Conservation (phyloP, 2,329 filamentous ascomycete genomes). For the Periconia sp. region DNA sequence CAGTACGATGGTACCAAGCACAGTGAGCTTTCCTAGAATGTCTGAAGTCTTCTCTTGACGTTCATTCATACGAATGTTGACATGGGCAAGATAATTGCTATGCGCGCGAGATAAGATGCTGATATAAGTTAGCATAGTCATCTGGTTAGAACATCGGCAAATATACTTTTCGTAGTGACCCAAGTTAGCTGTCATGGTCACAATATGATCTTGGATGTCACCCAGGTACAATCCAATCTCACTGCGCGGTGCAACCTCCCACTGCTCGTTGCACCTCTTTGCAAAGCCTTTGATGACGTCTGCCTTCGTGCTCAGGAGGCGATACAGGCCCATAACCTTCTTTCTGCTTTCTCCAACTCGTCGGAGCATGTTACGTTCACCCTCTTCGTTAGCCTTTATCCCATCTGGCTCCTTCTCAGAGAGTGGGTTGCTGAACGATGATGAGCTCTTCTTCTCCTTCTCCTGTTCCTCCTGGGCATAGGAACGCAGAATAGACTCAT, state of each 20-base stretch:
- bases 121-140: slow-evolving; percentile 1
- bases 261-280: slow-evolving; percentile 97
- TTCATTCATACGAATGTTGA: slow-evolving; percentile 99
- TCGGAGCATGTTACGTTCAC: slow-evolving; percentile 82
- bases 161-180: slow-evolving; percentile 94
- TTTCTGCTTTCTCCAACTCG: slow-evolving; percentile 93
- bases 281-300: slow-evolving; percentile 99
- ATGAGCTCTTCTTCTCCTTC: slow-evolving; percentile 32
- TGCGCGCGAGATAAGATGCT: slow-evolving; percentile 91
- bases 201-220: slow-evolving; percentile 98
- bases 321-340: slow-evolving; percentile 95
- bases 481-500: slow-evolving; percentile 84
- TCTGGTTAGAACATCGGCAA: too few relatives aligned
- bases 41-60: slow-evolving; percentile 95
- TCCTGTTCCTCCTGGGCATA: slow-evolving; percentile 67
- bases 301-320: slow-evolving; percentile 93
- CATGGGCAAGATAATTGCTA: slow-evolving; percentile 97
- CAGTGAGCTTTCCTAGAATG: slow-evolving; percentile 91
- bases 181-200: slow-evolving; percentile 97
- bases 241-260: slow-evolving; percentile 91
- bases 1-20: slow-evolving; percentile 93
- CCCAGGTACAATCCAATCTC: slow-evolving; percentile 98
- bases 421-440: slow-evolving; percentile 38
- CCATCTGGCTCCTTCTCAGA: slow-evolving; percentile 43
- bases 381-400: slow-evolving; percentile 51